Percentiles rank a stretch among this genome's conserved stretches.
Conservation (phyloP, 495 filamentous ascomycete species). For the Penicillium antarcticum region DNA sequence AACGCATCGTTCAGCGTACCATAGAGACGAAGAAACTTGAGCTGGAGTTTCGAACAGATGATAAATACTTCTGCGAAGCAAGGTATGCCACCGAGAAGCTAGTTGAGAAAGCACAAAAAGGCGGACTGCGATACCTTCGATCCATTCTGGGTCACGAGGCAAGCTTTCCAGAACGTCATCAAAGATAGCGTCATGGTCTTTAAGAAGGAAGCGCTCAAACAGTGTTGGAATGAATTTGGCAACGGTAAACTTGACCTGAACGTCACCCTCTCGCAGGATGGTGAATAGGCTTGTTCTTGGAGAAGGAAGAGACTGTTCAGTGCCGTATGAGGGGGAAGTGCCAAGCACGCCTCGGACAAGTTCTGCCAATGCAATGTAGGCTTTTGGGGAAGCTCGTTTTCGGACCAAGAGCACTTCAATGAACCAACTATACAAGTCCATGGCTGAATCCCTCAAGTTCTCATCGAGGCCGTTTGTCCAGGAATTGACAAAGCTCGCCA, state of each 20-base stretch:
- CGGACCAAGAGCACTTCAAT: conserved; percentile 60
- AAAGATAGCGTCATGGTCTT: conserved; percentile 77
- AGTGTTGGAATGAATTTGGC: conserved; percentile 65
- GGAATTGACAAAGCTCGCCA: conserved; percentile 59
- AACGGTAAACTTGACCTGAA: conserved; percentile 73
- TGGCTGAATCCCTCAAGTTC: conserved; percentile 58
- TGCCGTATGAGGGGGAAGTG: conserved; percentile 59
- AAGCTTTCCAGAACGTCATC: conserved; percentile 71
- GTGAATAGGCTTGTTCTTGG: conserved; percentile 71
- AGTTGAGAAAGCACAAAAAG: conserved; percentile 71
- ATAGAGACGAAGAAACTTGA: conserved; percentile 55
- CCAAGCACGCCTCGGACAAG: conserved; percentile 67
- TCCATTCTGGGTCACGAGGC: conserved; percentile 64
- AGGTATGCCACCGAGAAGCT: conserved; percentile 75
- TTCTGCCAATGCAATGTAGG: conserved; percentile 62
- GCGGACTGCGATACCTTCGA: conserved; percentile 83
- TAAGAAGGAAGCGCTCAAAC: conserved; percentile 74
- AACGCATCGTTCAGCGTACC: conserved; percentile 70
- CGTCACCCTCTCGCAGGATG: conserved; percentile 62
- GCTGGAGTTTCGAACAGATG: conserved; percentile 88
- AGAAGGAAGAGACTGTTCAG: conserved; percentile 54
- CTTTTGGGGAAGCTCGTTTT: conserved; percentile 60
- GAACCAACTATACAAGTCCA: conserved; percentile 79
- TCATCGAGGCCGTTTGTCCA: conserved; percentile 57
- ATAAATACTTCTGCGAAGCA: conserved; percentile 80